Evolutionary conservation across 2,329 filamentous ascomycete genomes (phyloP).

Genomic region (Tolypocladium ovalisporum): DNA sequence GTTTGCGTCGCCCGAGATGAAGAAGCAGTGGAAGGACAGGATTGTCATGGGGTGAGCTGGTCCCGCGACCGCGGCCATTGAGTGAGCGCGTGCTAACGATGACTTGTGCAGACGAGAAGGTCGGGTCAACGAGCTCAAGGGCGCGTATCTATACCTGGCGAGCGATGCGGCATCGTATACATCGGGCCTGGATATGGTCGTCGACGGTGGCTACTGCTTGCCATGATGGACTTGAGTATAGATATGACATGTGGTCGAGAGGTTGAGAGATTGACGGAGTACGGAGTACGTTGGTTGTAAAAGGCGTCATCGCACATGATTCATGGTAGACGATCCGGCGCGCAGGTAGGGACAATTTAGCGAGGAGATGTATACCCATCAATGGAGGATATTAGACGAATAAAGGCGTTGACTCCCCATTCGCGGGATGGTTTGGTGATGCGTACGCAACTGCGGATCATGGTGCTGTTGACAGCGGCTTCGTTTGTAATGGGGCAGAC

Average conservation of each 20-base stretch:
- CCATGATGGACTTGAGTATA: slow-evolving; percentile 21
- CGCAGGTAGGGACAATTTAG: neutral
- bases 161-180: slow-evolving; percentile 77
- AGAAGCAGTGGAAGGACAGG: slow-evolving; percentile 65
- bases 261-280: neutral
- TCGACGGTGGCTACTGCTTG: slow-evolving; percentile 63
- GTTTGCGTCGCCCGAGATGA: slow-evolving; percentile 54
- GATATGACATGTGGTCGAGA: neutral
- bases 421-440: too few species aligned
- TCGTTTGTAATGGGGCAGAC: neutral
- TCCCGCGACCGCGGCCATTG: neutral
- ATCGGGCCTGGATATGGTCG: slow-evolving; percentile 61
- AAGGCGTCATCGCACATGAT: neutral
- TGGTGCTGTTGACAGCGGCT: neutral
- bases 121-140: slow-evolving; percentile 65
- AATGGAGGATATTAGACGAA: neutral
- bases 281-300: neutral
- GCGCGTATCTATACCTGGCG: slow-evolving; percentile 70
- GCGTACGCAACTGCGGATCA: neutral
- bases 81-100: neutral
- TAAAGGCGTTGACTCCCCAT: too few species aligned
- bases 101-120: slow-evolving; percentile 48
- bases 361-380: neutral
- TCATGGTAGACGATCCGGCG: neutral
- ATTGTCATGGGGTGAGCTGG: slow-evolving; percentile 59